phyloP scores from a whole-genome alignment of 371 early-diverging fungal species.

The Apophysomyces ossiformis region DNA sequence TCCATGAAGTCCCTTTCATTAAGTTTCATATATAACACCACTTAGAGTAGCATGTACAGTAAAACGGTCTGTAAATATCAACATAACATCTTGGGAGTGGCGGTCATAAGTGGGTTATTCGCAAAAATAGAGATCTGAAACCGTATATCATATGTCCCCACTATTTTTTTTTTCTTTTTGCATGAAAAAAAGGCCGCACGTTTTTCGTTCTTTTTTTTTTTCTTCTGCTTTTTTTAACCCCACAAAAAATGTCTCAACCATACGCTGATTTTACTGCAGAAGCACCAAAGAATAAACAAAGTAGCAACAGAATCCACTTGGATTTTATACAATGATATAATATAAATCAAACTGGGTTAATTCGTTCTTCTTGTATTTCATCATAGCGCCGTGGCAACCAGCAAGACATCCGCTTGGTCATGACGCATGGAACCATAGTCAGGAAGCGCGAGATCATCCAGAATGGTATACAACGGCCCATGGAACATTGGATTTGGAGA shows the following conservation, averaged over 20 bases:
- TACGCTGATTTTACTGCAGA: constrained; percentile 16
- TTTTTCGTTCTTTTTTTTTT: constrained; percentile 2
- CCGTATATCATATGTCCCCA: no score
- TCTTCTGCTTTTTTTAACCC: background rate
- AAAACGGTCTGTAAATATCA: no score
- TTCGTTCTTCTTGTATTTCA: background rate
- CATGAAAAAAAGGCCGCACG: no score
- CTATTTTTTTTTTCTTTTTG: no score
- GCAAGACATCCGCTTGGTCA: constrained; percentile 26
- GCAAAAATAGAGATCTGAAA: no score
- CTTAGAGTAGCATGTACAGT: no score
- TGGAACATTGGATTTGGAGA: constrained; percentile 34
- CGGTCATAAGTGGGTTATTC: no score
- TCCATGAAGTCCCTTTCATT: no score
- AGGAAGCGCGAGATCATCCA: constrained; percentile 36
- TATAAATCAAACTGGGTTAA: no score
- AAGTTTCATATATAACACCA: no score
- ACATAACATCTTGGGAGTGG: no score
- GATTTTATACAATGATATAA: background rate
- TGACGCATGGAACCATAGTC: constrained; percentile 40
- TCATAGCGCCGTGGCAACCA: constrained; percentile 27
- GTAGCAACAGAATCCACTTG: background rate
- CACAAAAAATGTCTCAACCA: background rate
- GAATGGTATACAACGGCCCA: constrained; percentile 41
- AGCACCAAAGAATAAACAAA: constrained; percentile 14